phyloP scores from a whole-genome alignment of 2,329 filamentous ascomycete species.

The Thielaviopsis musarum region DNA sequence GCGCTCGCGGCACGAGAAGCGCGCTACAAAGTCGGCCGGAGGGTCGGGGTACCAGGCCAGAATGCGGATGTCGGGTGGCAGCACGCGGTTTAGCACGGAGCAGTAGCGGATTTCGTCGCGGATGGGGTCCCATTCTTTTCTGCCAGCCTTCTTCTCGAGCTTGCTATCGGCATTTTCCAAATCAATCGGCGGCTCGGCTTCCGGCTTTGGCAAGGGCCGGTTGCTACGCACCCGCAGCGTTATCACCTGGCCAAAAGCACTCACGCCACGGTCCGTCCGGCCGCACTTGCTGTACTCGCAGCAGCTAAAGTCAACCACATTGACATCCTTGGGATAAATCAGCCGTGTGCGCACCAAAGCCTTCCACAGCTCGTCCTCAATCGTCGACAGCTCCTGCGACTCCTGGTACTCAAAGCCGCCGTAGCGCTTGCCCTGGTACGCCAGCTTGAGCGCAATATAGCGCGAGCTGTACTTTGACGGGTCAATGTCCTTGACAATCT shows the following conservation, averaged over 20 bases:
- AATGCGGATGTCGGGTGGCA: slow-evolving; percentile 78
- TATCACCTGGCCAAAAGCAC: slow-evolving; percentile 92
- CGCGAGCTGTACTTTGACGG: slow-evolving; percentile 67
- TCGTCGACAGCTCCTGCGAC: slow-evolving; percentile 55
- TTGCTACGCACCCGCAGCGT: slow-evolving; percentile 69
- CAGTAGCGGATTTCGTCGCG: slow-evolving; percentile 73
- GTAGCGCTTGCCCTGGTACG: slow-evolving; percentile 81
- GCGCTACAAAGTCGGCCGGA: slow-evolving; percentile 66
- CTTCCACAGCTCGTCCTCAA: slow-evolving; percentile 90
- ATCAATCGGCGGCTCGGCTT: slow-evolving; percentile 12
- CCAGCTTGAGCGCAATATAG: slow-evolving; percentile 79
- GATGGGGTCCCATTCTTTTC: slow-evolving; percentile 43
- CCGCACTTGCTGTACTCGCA: slow-evolving; percentile 93
- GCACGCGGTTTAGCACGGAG: slow-evolving; percentile 65
- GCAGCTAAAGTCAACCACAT: slow-evolving; percentile 59
- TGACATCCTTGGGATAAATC: slow-evolving; percentile 52
- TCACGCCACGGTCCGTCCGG: slow-evolving; percentile 81
- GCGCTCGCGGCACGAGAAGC: slow-evolving; percentile 82
- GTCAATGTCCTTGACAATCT: slow-evolving; percentile 41
- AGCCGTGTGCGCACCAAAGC: slow-evolving; percentile 67
- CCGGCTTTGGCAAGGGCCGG: slow-evolving; percentile 31
- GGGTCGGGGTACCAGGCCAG: slow-evolving; percentile 84
- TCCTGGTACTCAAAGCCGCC: slow-evolving; percentile 83
- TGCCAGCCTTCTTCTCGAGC: slow-evolving; percentile 16
- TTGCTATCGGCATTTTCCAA: slow-evolving; percentile 1